Evolutionary conservation across 805 yeast genomes (phyloP).

Genomic region (Starmerella powellii): DNA sequence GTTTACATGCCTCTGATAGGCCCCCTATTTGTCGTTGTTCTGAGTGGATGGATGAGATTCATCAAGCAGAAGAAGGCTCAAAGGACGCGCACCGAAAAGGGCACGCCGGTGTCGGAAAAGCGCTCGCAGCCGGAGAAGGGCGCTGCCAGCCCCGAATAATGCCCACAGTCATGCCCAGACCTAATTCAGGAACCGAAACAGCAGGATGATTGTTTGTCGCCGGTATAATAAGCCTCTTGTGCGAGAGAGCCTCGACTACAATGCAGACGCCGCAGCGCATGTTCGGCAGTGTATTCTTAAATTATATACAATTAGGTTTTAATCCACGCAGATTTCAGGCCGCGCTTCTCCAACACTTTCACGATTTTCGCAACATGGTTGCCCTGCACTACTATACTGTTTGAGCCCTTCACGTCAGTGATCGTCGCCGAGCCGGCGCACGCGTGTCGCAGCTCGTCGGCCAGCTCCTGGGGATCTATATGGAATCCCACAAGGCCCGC

Average conservation of each 20-base stretch:
- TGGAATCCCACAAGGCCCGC: slow-evolving; percentile 56
- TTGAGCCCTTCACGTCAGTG: slow-evolving; percentile 39
- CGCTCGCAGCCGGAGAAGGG: too few relatives aligned
- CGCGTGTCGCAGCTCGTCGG: slow-evolving; percentile 56
- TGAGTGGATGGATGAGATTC: slow-evolving; percentile 25
- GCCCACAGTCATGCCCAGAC: too few relatives aligned
- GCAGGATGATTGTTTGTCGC: too few relatives aligned
- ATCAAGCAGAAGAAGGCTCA: slow-evolving; percentile 2
- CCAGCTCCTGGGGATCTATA: slow-evolving; percentile 51
- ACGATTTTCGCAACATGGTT: slow-evolving; percentile 54
- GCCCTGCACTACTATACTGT: slow-evolving; percentile 82
- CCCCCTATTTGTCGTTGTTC: slow-evolving; percentile 58
- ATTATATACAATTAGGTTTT: slow-evolving; percentile 21
- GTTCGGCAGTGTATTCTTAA: too few relatives aligned
- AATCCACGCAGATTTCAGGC: slow-evolving; percentile 52
- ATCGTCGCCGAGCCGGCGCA: slow-evolving; percentile 82
- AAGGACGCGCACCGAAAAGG: too few relatives aligned
- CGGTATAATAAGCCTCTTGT: too few relatives aligned
- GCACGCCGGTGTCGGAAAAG: too few relatives aligned
- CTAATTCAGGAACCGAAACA: too few relatives aligned
- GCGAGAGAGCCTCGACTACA: too few relatives aligned
- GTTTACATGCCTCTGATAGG: slow-evolving; percentile 85
- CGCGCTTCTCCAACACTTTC: slow-evolving; percentile 32
- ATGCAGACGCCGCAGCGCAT: too few relatives aligned
- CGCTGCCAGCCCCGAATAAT: too few relatives aligned